Evolutionary conservation across 2,329 filamentous ascomycete genomes (phyloP).

Genomic region (Lachnellula cervina): DNA sequence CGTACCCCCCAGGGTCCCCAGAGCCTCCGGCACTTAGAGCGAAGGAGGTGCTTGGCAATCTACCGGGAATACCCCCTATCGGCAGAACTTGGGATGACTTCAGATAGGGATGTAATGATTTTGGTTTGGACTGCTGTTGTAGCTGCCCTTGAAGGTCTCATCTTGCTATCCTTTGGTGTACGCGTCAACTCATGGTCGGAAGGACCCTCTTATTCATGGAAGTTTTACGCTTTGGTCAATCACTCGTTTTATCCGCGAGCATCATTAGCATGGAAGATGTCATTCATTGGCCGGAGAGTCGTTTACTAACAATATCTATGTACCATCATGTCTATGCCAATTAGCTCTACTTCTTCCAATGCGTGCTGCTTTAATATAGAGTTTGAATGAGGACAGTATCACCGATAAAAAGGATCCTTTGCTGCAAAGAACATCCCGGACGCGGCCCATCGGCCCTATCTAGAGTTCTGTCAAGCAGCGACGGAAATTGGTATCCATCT

Average conservation of each 20-base stretch:
- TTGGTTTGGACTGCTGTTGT: neutral
- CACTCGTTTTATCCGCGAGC: neutral
- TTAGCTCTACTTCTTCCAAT: neutral
- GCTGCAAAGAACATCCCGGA: neutral
- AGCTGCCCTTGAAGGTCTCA: neutral
- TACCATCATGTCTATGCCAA: neutral
- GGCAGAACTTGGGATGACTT: neutral
- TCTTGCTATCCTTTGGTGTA: neutral
- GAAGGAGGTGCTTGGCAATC: neutral
- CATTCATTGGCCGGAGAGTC: neutral
- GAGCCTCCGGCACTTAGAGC: neutral
- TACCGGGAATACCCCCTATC: conserved; percentile 8
- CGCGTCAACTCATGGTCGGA: neutral
- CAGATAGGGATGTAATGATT: neutral
- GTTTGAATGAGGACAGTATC: neutral
- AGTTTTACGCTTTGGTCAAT: neutral
- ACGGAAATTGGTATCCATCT: neutral
- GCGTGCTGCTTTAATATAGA: neutral
- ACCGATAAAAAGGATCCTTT: neutral
- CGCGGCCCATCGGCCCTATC: neutral
- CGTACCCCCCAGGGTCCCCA: neutral
- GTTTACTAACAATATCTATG: neutral
- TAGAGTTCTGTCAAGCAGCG: neutral
- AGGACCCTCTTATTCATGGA: neutral
- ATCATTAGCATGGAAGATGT: neutral